A percentile compares a stretch with the other conserved stretches of the same genome.
Conservation (phyloP, 225 moss, liverwort and hornwort species). For the Physcomitrium patens region DNA sequence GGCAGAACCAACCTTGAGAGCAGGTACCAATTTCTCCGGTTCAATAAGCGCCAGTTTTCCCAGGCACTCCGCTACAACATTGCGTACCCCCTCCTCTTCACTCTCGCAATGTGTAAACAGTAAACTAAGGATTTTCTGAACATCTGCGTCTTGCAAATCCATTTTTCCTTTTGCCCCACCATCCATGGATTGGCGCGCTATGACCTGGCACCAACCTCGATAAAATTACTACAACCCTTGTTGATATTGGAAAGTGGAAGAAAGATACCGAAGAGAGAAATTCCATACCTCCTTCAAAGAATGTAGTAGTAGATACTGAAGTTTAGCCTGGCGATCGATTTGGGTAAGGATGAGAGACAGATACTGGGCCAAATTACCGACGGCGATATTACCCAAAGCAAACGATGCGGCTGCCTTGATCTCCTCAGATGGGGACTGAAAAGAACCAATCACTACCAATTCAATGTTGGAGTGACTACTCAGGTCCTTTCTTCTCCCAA, state of each 20-base stretch:
- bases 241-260: background rate
- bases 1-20: conserved; percentile 55
- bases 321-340: conserved; percentile 76
- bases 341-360: conserved; percentile 74
- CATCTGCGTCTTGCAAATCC: conserved; percentile 72
- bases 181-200: conserved; percentile 73
- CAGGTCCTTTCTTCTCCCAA: conserved; percentile 75
- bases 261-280: background rate
- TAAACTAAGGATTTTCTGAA: conserved; percentile 70
- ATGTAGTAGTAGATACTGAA: conserved; percentile 70
- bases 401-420: conserved; percentile 80
- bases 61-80: conserved; percentile 82
- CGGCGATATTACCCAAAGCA: conserved; percentile 76
- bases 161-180: conserved; percentile 69
- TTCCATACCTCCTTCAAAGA: conserved; percentile 70
- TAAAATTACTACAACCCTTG: conserved; percentile 5
- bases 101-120: conserved; percentile 80
- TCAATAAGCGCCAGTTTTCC: conserved; percentile 81
- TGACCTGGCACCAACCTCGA: conserved; percentile 46
- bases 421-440: conserved; percentile 80
- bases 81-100: conserved; percentile 79
- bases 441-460: conserved; percentile 72
- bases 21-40: conserved; percentile 69
- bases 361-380: conserved; percentile 72
- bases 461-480: conserved; percentile 69